phyloP scores from a whole-genome alignment of 805 yeast species.

The Yarrowia sp. region DNA sequence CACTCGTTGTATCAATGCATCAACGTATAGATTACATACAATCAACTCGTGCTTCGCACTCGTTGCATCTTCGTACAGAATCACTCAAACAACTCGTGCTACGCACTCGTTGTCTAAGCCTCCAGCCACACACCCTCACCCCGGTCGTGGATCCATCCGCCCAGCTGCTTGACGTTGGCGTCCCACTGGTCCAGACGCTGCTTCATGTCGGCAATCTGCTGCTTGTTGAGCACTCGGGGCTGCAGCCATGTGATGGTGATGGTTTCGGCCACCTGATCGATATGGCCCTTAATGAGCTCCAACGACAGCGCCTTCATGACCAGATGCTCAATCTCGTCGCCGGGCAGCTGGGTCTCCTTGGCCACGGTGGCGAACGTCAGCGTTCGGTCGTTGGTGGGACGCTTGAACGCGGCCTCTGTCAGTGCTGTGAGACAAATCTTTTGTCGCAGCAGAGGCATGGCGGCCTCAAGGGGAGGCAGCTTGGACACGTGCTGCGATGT shows the following conservation, averaged over 20 bases:
- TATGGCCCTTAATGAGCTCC: conserved; percentile 83
- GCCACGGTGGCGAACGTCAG: conserved; percentile 78
- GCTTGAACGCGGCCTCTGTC: conserved; percentile 81
- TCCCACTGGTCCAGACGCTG: conserved; percentile 81
- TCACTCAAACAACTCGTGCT: too few relatives aligned
- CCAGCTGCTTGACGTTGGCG: conserved; percentile 69
- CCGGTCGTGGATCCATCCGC: conserved; percentile 62
- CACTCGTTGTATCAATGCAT: too few relatives aligned
- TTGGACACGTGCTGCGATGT: conserved; percentile 52
- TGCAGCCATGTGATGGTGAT: conserved; percentile 93
- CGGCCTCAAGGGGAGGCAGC: conserved; percentile 63
- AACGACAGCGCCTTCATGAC: conserved; percentile 90
- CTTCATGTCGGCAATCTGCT: conserved; percentile 80
- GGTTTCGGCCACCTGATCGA: conserved; percentile 82
- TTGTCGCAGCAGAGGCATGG: conserved; percentile 76
- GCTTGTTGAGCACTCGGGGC: conserved; percentile 86
- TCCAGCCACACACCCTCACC: conserved; percentile 72
- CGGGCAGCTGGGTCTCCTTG: conserved; percentile 67
- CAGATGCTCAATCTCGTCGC: conserved; percentile 84
- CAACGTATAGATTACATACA: not conserved
- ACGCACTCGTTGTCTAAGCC: conserved; percentile 39
- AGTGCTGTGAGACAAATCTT: conserved; percentile 92
- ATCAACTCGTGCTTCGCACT: too few relatives aligned
- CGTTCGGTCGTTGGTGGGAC: conserved; percentile 75
- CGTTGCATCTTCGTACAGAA: too few relatives aligned